Evolutionary conservation across 129 eudicot genomes (phyloP), one percentile per base, ranked within the genome.

Genomic region (Lactuca saligna): DNA sequence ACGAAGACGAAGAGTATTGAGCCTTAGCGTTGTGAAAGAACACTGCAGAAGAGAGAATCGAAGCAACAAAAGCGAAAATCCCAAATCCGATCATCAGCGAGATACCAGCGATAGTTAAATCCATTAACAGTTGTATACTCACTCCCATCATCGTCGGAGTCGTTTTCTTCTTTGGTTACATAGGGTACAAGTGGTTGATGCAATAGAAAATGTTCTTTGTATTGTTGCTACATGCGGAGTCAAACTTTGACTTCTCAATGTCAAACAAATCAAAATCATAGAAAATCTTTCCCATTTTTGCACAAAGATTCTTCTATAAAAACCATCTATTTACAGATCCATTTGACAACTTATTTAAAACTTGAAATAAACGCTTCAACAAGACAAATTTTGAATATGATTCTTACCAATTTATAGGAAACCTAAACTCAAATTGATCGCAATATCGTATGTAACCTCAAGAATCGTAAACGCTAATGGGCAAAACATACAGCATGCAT

Each of bases 41-140:
- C 59, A 96, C 96, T 33, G 88, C 96, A 39, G 96, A 80, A 69
- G 95, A 89, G 8, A 92, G 84, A 65, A 92, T 63, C 14, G 90
- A 75, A 61, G 96, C 89, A 71, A 86, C 69, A 57, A 92, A 72
- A 33, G 86, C 83, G 63, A 92, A 92, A 4, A 92, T 57, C 6
- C 91, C 92, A 59, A 92, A 58, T 17, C 98, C 98, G 48, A 92
- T 71, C 84, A 85, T 75, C 54, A 86, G 56, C 14, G 98, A 92
- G 54, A 86, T 37, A 4, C 88, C 95, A 2, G 96, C 98, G 2
- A 89, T 86, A 20, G 76, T 66, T 61, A 93, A 70, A 63, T 93
- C 98, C 78, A 92, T 44, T 71, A 88, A 61, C 33, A 80, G 51
- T 75, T 84, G 96, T 34, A 92, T 16, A 38, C 84, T 88, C 70